These are phyloP conservation scores for Aphanomyces astaci DNA, from an alignment of 352 stramenopile species.

Conservation along the genomic window DNA sequence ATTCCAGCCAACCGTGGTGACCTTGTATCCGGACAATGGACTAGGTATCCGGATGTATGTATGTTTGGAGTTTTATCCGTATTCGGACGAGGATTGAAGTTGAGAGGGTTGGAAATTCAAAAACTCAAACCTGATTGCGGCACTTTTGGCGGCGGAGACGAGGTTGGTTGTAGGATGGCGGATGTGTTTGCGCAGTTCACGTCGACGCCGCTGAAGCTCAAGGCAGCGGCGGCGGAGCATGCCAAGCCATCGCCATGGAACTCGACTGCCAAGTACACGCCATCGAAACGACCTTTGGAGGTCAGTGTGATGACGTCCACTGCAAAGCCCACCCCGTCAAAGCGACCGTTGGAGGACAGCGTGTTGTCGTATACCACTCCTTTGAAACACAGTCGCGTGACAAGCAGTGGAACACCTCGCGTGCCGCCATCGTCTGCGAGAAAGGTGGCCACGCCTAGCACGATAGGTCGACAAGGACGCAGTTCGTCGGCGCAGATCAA, in stretches of 20 bases:
- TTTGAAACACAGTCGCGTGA: not conserved
- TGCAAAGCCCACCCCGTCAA: not conserved
- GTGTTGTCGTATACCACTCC: not conserved
- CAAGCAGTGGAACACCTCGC: too few species aligned
- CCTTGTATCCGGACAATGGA: too few species aligned
- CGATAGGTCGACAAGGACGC: not conserved
- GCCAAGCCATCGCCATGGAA: not conserved
- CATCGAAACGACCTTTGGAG: constrained; percentile 4
- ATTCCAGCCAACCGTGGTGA: too few species aligned
- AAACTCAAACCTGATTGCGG: constrained; percentile 5
- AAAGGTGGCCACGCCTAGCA: not conserved
- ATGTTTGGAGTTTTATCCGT: not conserved
- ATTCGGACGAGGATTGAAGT: not conserved
- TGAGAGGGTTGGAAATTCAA: not conserved
- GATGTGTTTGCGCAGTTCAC: constrained; percentile 1
- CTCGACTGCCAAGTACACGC: not conserved
- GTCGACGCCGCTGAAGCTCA: constrained; percentile 8
- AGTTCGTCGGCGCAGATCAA: too few species aligned
- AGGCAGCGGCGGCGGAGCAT: not conserved
- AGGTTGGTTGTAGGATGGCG: not conserved
- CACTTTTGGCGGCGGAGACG: too few species aligned
- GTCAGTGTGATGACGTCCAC: not conserved
- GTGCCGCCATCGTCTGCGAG: not conserved
- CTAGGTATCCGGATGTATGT: too few species aligned
- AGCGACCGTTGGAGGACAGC: constrained; percentile 1